These are phyloP conservation scores for Cutaneotrichosporon dermatis DNA, from an alignment of 1,284 basidiomycete genomes.

Conservation along the genomic window DNA sequence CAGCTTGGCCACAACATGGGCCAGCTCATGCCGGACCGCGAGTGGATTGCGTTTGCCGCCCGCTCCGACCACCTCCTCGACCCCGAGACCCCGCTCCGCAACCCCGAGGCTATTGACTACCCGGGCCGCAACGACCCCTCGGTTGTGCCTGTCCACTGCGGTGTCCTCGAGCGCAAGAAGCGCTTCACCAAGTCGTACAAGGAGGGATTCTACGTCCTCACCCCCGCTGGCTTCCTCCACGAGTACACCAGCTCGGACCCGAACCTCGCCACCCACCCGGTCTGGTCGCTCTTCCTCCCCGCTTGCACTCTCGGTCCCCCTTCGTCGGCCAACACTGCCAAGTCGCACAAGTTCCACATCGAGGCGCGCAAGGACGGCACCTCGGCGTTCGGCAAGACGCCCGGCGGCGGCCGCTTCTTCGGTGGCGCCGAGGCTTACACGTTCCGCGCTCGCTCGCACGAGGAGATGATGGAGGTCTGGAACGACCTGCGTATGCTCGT, in stretches of 20 bases:
- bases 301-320: conserved; percentile 94
- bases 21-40: conserved; percentile 80
- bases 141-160: conserved; percentile 82
- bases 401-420: conserved; percentile 56
- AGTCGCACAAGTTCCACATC: conserved; percentile 95
- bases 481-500: conserved; percentile 96
- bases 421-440: conserved; percentile 67
- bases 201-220: conserved; percentile 88
- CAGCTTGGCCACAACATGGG: conserved; percentile 74
- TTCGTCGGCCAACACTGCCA: conserved; percentile 61
- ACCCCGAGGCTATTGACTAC: conserved; percentile 75
- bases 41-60: conserved; percentile 95
- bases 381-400: conserved; percentile 55
- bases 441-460: conserved; percentile 82
- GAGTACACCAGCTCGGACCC: conserved; percentile 82
- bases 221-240: conserved; percentile 92
- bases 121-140: conserved; percentile 90
- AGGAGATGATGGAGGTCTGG: conserved; percentile 99
- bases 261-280: conserved; percentile 60
- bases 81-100: conserved; percentile 87
- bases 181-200: conserved; percentile 87
- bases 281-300: conserved; percentile 88
- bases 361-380: conserved; percentile 75
- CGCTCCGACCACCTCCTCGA: conserved; percentile 93
- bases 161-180: conserved; percentile 93